Evolutionary conservation across 805 yeast species (phyloP).

Genomic region (Lachancea lanzarotensis): DNA sequence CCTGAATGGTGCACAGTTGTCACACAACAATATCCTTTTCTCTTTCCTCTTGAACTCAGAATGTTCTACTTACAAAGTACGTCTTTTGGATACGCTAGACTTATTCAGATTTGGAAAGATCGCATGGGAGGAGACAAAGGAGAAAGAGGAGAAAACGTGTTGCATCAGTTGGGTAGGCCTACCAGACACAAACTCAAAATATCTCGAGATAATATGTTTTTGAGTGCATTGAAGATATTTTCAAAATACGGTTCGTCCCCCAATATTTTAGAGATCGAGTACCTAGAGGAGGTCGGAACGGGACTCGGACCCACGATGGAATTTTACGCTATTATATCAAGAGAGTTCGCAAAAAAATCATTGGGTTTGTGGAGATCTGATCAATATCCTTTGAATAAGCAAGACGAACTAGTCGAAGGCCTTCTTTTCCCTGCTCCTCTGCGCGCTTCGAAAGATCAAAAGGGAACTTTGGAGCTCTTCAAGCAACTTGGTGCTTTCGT

Average conservation of each 20-base stretch:
- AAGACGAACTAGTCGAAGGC: constrained; percentile 33
- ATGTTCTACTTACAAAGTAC: constrained; percentile 75
- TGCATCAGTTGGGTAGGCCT: constrained; percentile 60
- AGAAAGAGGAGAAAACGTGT: constrained; percentile 21
- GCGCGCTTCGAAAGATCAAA: constrained; percentile 29
- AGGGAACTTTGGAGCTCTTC: constrained; percentile 47
- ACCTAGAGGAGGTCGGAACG: constrained; percentile 86
- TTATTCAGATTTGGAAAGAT: constrained; percentile 70
- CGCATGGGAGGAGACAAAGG: constrained; percentile 38
- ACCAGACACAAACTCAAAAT: constrained; percentile 75
- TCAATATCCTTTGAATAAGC: constrained; percentile 25
- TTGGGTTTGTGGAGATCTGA: constrained; percentile 64
- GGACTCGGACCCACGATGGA: constrained; percentile 96
- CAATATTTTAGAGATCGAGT: constrained; percentile 78
- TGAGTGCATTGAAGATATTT: constrained; percentile 73
- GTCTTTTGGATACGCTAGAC: constrained; percentile 82
- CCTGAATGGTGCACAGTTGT: constrained; percentile 80
- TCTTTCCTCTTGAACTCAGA: constrained; percentile 80
- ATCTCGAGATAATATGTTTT: constrained; percentile 60
- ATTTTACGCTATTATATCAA: constrained; percentile 77
- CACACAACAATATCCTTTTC: constrained; percentile 69
- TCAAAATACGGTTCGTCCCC: constrained; percentile 73
- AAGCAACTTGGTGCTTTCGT: constrained; percentile 70
- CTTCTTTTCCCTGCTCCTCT: constrained; percentile 78
- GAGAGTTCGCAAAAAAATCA: constrained; percentile 54